These are phyloP conservation scores for Alternaria panax DNA, from an alignment of 2,329 filamentous ascomycete genomes.

Conservation along the genomic window DNA sequence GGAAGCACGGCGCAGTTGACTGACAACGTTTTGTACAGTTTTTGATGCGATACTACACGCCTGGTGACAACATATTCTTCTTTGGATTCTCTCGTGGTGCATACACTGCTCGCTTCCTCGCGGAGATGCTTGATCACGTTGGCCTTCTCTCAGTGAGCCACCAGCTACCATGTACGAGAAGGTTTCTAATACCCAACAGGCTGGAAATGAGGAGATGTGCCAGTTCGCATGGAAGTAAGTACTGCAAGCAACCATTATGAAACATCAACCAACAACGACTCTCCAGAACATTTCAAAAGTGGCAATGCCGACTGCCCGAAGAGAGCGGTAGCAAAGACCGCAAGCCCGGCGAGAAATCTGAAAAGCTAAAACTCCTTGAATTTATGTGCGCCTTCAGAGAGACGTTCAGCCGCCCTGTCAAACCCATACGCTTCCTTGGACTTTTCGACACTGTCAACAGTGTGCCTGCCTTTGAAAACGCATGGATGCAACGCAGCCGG, in stretches of 20 bases:
- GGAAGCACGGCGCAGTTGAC: not conserved
- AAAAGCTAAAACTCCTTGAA: conserved; percentile 69
- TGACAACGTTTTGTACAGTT: conserved; percentile 40
- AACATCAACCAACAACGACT: not conserved
- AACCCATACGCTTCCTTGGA: conserved; percentile 76
- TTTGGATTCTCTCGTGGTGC: conserved; percentile 60
- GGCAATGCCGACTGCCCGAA: conserved; percentile 65
- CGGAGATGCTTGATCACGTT: conserved; percentile 85
- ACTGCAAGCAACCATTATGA: not conserved
- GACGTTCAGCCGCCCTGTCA: conserved; percentile 78
- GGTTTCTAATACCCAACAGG: conserved; percentile 40
- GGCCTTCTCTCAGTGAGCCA: conserved; percentile 68
- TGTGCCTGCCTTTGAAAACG: conserved; percentile 76
- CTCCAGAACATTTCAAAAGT: conserved; percentile 69
- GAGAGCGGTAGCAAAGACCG: conserved; percentile 33
- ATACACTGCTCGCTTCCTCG: conserved; percentile 63
- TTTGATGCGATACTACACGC: conserved; percentile 58
- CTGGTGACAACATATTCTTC: conserved; percentile 58
- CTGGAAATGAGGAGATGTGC: conserved; percentile 86
- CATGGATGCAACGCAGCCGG: conserved; percentile 78
- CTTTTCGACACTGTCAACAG: conserved; percentile 85
- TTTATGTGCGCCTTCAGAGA: conserved; percentile 83
- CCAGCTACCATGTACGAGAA: not conserved
- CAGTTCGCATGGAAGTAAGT: conserved; percentile 77
- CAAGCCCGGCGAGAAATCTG: conserved; percentile 53